Evolutionary conservation across 164 flowering plant species (phyloP).

Genomic region (Cinnamomum chago): DNA sequence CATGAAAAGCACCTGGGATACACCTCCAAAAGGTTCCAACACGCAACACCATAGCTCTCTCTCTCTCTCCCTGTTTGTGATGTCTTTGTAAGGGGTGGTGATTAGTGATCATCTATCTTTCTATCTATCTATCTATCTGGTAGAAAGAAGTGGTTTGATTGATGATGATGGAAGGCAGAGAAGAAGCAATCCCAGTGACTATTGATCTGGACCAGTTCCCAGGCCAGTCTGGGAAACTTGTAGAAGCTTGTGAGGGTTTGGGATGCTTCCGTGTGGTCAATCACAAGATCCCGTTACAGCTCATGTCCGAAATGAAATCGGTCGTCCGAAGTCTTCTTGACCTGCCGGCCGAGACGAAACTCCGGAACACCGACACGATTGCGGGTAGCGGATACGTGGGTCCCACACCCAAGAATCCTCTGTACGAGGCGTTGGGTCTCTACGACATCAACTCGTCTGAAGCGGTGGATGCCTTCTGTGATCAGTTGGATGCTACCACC

Average conservation of each 20-base stretch:
- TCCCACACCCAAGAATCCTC: conserved; percentile 48
- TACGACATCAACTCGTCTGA: conserved; percentile 40
- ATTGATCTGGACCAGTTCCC: conserved; percentile 48
- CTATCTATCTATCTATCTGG: no score
- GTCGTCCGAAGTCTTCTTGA: conserved; percentile 52
- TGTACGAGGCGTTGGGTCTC: conserved; percentile 67
- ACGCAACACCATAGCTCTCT: neutral
- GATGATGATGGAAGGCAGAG: neutral
- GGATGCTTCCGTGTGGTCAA: conserved; percentile 72
- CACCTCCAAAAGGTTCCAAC: no score
- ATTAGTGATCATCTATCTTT: no score
- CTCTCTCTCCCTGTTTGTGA: neutral
- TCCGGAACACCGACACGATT: conserved; percentile 48
- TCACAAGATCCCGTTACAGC: conserved; percentile 34
- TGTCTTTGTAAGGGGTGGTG: no score
- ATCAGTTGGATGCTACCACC: conserved; percentile 44
- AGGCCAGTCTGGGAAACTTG: conserved; percentile 20
- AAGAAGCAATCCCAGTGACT: conserved; percentile 31
- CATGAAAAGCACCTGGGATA: no score
- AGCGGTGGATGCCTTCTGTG: conserved; percentile 45
- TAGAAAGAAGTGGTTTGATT: no score
- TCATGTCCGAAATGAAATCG: conserved; percentile 54
- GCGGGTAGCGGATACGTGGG: conserved; percentile 62
- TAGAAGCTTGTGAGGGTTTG: conserved; percentile 53
- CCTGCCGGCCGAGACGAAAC: conserved; percentile 54